Percentiles rank a stretch among this genome's conserved stretches.
phyloP scores from a whole-genome alignment of 768 basidiomycete genomes.

The Mycena galopus region DNA sequence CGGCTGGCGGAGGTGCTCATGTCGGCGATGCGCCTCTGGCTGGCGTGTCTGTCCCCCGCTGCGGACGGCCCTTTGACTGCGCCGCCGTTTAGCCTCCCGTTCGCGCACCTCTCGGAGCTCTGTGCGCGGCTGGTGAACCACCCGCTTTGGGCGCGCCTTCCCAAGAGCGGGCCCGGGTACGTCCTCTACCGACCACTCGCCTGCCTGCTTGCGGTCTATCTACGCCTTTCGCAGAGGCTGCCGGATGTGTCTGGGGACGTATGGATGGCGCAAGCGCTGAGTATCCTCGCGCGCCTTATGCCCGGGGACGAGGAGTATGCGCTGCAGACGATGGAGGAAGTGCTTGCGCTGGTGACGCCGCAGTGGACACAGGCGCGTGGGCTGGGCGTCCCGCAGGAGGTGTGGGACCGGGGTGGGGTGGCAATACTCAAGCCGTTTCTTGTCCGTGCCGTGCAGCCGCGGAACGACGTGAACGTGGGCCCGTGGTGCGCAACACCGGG shows the following conservation, averaged over 20 bases:
- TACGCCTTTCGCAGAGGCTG: constrained; percentile 69
- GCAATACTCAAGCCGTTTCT: constrained; percentile 73
- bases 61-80: constrained; percentile 52
- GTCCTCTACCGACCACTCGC: constrained; percentile 67
- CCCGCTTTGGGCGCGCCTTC: constrained; percentile 61
- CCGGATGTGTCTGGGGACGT: constrained; percentile 68
- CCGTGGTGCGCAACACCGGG: constrained; percentile 64
- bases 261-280: constrained; percentile 78
- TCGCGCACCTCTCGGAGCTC: constrained; percentile 65
- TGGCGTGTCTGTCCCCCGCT: constrained; percentile 67
- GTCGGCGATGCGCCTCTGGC: constrained; percentile 71
- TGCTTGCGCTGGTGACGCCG: constrained; percentile 52
- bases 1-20: constrained; percentile 54
- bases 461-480: constrained; percentile 57
- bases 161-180: constrained; percentile 42
- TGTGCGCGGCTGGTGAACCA: constrained; percentile 65
- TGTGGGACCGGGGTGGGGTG: constrained; percentile 69
- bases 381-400: constrained; percentile 51
- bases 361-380: constrained; percentile 57
- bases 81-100: constrained; percentile 75
- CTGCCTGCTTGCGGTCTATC: constrained; percentile 64
- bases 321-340: constrained; percentile 54
- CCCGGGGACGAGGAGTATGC: constrained; percentile 84
- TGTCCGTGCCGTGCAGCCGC: constrained; percentile 57
- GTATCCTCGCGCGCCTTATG: constrained; percentile 65